Base-by-base conservation (phyloP, 345 rosid species). In the Cardiospermum halicacabum region DNA sequence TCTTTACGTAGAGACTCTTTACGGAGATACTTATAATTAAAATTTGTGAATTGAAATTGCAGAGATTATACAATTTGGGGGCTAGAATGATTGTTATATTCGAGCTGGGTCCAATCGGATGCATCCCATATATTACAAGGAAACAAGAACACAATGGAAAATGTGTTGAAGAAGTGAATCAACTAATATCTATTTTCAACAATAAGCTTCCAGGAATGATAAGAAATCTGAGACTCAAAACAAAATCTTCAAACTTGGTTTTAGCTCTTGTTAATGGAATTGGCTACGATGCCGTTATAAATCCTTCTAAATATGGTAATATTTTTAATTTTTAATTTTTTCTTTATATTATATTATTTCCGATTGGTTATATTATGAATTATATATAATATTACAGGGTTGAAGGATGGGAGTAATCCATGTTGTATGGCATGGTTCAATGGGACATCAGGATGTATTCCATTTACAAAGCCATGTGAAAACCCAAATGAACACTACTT, bases 71-170 rank as follows among this genome's bases (percentile, higher is more conserved):
- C 31, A 53, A 39, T 11, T 1, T 74, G 53, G 85, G 85, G 67
- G 81, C 74, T 1, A 76, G 81, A 48, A 85, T 72, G 70, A 54
- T 82, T 5, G 65, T 80, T 15, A 60, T 76, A 63, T 67, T 70
- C 40, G 80, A 85, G 63, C 42, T 85, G 26, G 85, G 83, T 0
- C 83, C 85, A 1, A 69, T 85, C 0, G 83, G 85, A 3, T 82
- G 87, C 80, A 71, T 76, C 27, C 85, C 85, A 2, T 56, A 62
- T 0, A 50, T 80, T 1, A 48, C 77, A 4, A 78, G 64, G 61
- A 70, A 47, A 18, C 25, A 64, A 5, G 27, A 57, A 16, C 70
- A 65, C 58, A 48, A 18, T 0, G 80, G 83, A 11, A 43, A 50
- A 36, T 84, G 84, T 9, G 70, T 27, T 3, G 76, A 78, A 32